Conservation (phyloP, 345 rosid species). For the Sonneratia caseolaris region DNA sequence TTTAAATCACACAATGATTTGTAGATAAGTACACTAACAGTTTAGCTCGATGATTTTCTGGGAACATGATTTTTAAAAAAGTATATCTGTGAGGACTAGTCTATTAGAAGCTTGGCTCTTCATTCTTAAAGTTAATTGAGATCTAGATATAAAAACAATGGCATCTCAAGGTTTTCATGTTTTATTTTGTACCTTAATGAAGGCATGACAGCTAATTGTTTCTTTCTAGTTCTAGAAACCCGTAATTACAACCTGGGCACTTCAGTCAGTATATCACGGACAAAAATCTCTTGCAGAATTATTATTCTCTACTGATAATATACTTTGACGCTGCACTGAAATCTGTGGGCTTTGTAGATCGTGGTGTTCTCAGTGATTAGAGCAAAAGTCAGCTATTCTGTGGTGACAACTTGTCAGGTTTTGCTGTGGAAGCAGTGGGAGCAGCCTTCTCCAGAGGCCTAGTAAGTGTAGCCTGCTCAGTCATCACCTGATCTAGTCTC, state of each 20-base stretch:
- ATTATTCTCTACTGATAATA: neutral
- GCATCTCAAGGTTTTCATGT: neutral
- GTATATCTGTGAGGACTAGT: neutral
- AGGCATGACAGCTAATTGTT: neutral
- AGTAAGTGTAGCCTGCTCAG: slow-evolving; percentile 56
- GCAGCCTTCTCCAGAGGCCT: slow-evolving; percentile 53
- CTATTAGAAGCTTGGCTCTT: neutral
- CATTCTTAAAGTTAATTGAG: neutral
- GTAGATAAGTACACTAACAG: neutral
- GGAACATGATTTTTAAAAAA: neutral
- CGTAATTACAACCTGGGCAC: neutral
- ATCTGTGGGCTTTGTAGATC: neutral
- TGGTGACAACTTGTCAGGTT: slow-evolving; percentile 74
- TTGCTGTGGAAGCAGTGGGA: slow-evolving; percentile 48
- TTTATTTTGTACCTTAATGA: neutral
- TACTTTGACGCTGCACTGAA: neutral
- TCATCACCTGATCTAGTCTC: slow-evolving; percentile 52
- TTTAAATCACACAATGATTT: neutral
- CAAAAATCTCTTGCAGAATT: neutral
- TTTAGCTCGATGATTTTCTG: neutral
- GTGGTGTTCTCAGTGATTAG: slow-evolving; percentile 7
- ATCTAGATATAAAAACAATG: neutral
- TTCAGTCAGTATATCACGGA: neutral
- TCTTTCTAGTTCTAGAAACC: neutral
- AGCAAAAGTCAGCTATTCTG: slow-evolving; percentile 73